phyloP scores from a whole-genome alignment of 2,329 filamentous ascomycete species.

The Aspergillus aculeatinus region DNA sequence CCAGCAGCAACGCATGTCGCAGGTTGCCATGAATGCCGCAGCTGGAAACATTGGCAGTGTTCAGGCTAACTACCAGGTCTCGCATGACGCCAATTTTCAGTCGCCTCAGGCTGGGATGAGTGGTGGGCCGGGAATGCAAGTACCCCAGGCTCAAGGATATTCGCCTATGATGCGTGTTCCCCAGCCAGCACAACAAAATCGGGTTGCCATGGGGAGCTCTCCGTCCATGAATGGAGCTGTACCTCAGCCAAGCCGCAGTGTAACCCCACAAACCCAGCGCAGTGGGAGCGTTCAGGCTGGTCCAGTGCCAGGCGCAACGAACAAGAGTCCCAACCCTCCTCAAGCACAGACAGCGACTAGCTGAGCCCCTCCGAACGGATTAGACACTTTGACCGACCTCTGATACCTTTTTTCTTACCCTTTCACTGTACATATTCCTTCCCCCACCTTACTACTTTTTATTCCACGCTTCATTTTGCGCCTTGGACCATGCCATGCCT shows the following conservation, averaged over 20 bases:
- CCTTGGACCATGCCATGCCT: not conserved
- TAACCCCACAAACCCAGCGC: constrained; percentile 48
- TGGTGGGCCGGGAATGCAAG: constrained; percentile 41
- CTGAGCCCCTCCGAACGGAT: constrained; percentile 16
- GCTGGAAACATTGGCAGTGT: constrained; percentile 47
- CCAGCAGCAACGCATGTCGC: constrained; percentile 50
- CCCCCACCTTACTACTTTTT: constrained; percentile 19
- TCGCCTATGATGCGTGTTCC: constrained; percentile 56
- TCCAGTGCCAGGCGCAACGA: constrained; percentile 33
- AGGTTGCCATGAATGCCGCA: constrained; percentile 53
- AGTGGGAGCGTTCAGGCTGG: constrained; percentile 44
- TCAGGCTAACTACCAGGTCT: constrained; percentile 41
- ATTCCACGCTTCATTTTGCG: constrained; percentile 6
- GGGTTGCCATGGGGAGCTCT: constrained; percentile 40
- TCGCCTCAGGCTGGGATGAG: constrained; percentile 36
- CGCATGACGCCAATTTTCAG: constrained; percentile 40
- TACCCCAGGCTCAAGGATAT: constrained; percentile 51
- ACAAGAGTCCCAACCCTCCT: constrained; percentile 44
- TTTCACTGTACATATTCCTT: constrained; percentile 36
- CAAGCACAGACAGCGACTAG: constrained; percentile 43
- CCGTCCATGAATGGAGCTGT: constrained; percentile 47
- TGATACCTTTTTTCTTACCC: constrained; percentile 8
- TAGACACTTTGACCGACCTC: not conserved
- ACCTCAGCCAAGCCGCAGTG: constrained; percentile 45
- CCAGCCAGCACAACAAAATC: constrained; percentile 46